Evolutionary conservation across 1,139 yeast genomes (phyloP).

Genomic region (Pichia sp.): DNA sequence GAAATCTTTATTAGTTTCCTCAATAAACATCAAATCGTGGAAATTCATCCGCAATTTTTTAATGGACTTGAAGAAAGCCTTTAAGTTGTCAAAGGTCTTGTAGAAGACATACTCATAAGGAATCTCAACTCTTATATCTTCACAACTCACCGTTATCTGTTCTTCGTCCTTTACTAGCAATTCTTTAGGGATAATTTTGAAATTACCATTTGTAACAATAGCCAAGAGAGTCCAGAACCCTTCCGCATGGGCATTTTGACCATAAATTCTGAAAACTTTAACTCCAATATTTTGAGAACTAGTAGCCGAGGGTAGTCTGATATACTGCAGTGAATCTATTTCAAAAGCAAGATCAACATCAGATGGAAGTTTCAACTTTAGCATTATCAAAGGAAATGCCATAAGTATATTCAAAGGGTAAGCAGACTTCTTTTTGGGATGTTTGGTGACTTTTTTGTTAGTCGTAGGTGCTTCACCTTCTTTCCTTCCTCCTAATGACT

Average conservation of each 20-base stretch:
- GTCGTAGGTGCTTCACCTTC: background rate
- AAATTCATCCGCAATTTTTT: conserved; percentile 52
- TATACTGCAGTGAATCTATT: conserved; percentile 24
- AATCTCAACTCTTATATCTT: conserved; percentile 29
- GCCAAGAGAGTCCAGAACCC: conserved; percentile 28
- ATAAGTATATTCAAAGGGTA: conserved; percentile 15
- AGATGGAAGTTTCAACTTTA: conserved; percentile 25
- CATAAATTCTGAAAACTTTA: conserved; percentile 28
- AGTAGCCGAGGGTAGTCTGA: conserved; percentile 15
- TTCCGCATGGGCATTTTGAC: conserved; percentile 24
- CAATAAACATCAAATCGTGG: conserved; percentile 34
- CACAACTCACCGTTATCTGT: conserved; percentile 18
- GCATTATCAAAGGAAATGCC: conserved; percentile 23
- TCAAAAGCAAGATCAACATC: conserved; percentile 27
- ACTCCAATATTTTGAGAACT: conserved; percentile 18
- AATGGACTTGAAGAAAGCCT: conserved; percentile 52
- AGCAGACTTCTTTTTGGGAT: background rate
- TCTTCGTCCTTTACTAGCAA: conserved; percentile 11
- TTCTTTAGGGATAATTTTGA: conserved; percentile 12
- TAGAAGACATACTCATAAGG: conserved; percentile 39
- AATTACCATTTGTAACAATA: conserved; percentile 21
- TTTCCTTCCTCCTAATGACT: conserved; percentile 16
- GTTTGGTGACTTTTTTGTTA: background rate
- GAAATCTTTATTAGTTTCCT: conserved; percentile 32
- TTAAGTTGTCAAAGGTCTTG: conserved; percentile 57